phyloP scores from a whole-genome alignment of 257 asterid genomes.

The Salvia rosmarinus region DNA sequence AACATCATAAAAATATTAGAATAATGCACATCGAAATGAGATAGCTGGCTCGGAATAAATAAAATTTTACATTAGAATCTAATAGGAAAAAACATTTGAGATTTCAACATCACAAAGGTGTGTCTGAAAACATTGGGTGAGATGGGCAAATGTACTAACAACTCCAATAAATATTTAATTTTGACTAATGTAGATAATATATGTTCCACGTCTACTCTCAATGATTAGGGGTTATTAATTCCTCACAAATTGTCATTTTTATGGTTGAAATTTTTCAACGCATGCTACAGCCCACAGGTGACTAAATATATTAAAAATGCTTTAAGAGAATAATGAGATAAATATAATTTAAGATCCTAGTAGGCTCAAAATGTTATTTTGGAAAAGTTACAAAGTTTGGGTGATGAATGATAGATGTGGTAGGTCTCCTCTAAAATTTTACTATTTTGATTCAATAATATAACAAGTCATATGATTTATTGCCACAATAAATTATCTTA shows the following conservation, averaged over 20 bases:
- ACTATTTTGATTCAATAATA: background rate
- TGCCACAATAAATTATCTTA: no score
- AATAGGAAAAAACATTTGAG: background rate
- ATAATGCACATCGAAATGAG: background rate
- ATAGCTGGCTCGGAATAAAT: background rate
- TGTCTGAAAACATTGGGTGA: background rate
- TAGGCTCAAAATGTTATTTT: no score
- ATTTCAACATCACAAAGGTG: background rate
- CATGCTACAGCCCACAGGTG: no score
- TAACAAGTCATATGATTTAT: background rate
- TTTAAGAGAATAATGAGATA: no score
- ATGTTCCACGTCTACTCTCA: constrained; percentile 37
- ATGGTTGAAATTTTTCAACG: no score
- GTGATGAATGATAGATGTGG: no score
- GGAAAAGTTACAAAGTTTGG: no score
- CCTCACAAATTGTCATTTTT: background rate
- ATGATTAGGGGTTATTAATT: constrained; percentile 30
- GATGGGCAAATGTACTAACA: constrained; percentile 11
- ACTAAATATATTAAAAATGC: no score
- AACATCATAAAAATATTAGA: background rate
- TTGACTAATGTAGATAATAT: constrained; percentile 14
- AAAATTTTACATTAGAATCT: background rate
- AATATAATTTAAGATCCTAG: no score
- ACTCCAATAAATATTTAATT: background rate
- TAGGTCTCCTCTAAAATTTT: no score